Percentiles rank a stretch among this genome's conserved stretches.
phyloP scores from a whole-genome alignment of 108 stramenopile genomes.

The Cyclotella baltica region DNA sequence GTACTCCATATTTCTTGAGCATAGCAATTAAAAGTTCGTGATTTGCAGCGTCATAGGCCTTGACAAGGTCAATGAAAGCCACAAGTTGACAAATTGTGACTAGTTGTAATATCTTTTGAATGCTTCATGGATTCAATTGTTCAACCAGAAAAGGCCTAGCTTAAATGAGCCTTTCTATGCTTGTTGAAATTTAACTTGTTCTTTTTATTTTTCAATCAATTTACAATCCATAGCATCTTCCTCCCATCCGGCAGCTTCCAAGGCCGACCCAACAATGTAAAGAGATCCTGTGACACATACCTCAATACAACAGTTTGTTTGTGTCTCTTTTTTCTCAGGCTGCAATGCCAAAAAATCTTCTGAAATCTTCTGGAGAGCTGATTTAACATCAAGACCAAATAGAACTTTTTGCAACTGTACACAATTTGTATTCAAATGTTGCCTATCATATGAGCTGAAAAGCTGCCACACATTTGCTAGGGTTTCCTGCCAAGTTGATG shows the following conservation, averaged over 20 bases:
- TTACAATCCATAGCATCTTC: slow-evolving; percentile 10
- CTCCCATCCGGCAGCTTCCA: slow-evolving; percentile 62
- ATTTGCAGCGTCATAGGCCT: too few relatives aligned
- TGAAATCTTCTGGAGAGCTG: slow-evolving; percentile 55
- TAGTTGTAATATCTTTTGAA: too few relatives aligned
- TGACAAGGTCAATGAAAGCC: too few relatives aligned
- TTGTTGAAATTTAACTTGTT: too few relatives aligned
- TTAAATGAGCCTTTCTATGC: too few relatives aligned
- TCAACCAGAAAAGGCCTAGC: too few relatives aligned
- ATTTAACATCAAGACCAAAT: slow-evolving; percentile 65
- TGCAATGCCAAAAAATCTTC: slow-evolving; percentile 19
- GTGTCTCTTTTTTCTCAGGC: slow-evolving; percentile 9
- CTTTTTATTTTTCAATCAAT: not conserved
- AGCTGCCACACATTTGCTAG: slow-evolving; percentile 43
- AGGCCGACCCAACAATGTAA: slow-evolving; percentile 78
- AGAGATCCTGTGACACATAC: slow-evolving; percentile 83
- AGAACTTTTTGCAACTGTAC: slow-evolving; percentile 20
- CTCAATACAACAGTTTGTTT: slow-evolving; percentile 28
- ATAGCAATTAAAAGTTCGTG: too few relatives aligned
- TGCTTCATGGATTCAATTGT: too few relatives aligned
- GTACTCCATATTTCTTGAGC: too few relatives aligned
- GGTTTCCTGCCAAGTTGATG: slow-evolving; percentile 36
- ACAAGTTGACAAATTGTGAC: too few relatives aligned
- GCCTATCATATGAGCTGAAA: slow-evolving; percentile 17
- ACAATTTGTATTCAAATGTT: not conserved